Conservation (phyloP, 164 flowering plant species). For the Litsea cubeba region DNA sequence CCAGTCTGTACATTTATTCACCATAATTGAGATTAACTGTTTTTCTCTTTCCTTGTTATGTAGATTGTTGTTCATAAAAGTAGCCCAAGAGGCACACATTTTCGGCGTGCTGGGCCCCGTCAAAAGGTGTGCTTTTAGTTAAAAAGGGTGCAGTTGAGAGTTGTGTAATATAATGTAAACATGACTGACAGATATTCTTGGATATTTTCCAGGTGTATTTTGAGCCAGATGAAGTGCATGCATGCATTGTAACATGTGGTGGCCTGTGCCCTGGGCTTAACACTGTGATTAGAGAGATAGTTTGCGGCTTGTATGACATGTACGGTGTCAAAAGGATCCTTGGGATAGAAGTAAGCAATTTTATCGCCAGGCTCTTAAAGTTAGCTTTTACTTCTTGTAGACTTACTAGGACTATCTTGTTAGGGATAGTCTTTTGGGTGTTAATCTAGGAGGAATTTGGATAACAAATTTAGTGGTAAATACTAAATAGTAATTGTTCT, state of each 20-base stretch:
- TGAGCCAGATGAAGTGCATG: constrained; percentile 83
- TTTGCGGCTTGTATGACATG: constrained; percentile 74
- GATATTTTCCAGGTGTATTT: constrained; percentile 59
- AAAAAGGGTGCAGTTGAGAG: not conserved
- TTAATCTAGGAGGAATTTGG: not conserved
- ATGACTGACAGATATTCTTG: constrained; percentile 5
- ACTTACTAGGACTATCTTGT: not conserved
- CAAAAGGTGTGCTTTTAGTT: constrained; percentile 39
- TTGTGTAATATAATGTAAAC: not conserved
- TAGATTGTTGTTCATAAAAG: constrained; percentile 68
- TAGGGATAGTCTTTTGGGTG: not conserved
- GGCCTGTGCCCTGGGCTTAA: constrained; percentile 98
- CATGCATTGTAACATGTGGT: constrained; percentile 97
- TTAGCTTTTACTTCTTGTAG: not conserved
- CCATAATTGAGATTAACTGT: not conserved
- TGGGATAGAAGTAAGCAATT: constrained; percentile 68
- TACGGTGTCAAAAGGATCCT: constrained; percentile 73
- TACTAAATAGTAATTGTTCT: not conserved
- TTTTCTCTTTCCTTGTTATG: not conserved
- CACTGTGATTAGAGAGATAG: constrained; percentile 94
- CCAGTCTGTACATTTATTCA: not conserved
- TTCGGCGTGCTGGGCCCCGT: constrained; percentile 87
- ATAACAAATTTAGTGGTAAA: not conserved
- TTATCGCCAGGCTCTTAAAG: not conserved
- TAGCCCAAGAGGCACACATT: constrained; percentile 71